phyloP scores from a whole-genome alignment of 2,329 filamentous ascomycete species.

The Blastomyces emzantsi region DNA sequence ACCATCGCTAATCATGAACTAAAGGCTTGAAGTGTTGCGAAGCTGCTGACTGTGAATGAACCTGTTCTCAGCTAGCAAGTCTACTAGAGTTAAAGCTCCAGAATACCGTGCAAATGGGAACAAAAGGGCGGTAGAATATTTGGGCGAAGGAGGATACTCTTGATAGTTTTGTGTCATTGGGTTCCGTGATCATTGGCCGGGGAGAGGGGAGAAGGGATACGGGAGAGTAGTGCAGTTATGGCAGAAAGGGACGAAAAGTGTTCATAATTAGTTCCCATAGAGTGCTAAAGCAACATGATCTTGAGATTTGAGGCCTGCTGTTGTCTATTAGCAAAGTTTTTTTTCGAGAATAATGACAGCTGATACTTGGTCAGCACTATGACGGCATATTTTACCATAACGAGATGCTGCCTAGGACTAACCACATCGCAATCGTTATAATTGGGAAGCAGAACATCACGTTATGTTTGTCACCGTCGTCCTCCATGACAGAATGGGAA shows the following conservation, averaged over 20 bases:
- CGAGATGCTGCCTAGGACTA: background rate
- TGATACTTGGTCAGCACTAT: background rate
- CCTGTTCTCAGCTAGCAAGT: background rate
- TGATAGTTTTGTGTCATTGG: background rate
- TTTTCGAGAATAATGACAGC: background rate
- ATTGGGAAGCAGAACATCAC: background rate
- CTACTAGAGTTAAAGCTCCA: background rate
- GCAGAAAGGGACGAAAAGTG: too few species aligned
- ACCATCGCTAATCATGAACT: background rate
- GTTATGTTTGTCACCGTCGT: background rate
- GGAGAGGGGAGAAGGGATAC: background rate
- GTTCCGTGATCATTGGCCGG: too few species aligned
- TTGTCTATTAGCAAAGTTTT: background rate
- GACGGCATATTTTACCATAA: background rate
- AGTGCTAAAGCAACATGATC: background rate
- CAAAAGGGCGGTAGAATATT: background rate
- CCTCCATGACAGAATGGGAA: background rate
- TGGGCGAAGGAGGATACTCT: background rate
- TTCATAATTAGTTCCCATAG: background rate
- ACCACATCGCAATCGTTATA: background rate
- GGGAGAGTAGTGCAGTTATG: too few species aligned
- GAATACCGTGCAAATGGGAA: background rate
- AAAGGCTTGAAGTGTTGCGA: background rate
- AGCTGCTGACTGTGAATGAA: background rate
- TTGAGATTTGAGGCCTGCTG: background rate